phyloP scores from a whole-genome alignment of 176 grass and related monocot species.

The Triticum aestivum region DNA sequence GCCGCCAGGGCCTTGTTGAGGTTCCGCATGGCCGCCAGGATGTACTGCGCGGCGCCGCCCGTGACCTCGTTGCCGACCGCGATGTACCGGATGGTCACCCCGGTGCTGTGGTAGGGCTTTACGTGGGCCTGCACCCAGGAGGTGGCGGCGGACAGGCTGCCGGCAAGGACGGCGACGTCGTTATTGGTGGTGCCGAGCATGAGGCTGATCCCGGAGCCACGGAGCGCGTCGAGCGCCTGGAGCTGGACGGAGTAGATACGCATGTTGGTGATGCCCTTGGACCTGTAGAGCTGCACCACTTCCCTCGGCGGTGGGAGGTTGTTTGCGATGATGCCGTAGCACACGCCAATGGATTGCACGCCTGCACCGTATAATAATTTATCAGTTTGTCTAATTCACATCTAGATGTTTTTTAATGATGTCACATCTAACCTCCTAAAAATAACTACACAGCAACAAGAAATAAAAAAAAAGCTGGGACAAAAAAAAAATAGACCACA shows the following conservation, averaged over 20 bases:
- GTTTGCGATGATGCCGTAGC: conserved; percentile 55
- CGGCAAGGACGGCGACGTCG: conserved; percentile 29
- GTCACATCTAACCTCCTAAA: too few species aligned
- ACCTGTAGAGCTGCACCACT: conserved; percentile 37
- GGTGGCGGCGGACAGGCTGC: background rate
- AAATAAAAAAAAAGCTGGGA: too few species aligned
- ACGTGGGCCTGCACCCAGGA: conserved; percentile 41
- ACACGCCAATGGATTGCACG: background rate
- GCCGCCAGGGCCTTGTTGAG: background rate
- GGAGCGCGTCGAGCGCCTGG: conserved; percentile 32
- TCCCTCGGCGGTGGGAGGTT: conserved; percentile 39
- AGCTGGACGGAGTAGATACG: conserved; percentile 30
- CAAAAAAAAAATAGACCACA: too few species aligned
- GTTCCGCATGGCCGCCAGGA: background rate
- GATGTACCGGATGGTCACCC: conserved; percentile 57
- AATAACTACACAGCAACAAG: too few species aligned
- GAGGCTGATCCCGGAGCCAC: conserved; percentile 41
- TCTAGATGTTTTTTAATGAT: too few species aligned
- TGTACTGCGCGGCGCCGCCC: conserved; percentile 10
- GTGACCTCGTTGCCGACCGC: conserved; percentile 60
- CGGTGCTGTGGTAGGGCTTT: conserved; percentile 10
- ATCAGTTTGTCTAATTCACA: too few species aligned
- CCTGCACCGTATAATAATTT: too few species aligned
- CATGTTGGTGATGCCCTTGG: conserved; percentile 46
- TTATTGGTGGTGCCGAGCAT: conserved; percentile 40